Base-by-base conservation (phyloP, 2,329 filamentous ascomycete genomes). In the Emergomyces pasteurianus region DNA sequence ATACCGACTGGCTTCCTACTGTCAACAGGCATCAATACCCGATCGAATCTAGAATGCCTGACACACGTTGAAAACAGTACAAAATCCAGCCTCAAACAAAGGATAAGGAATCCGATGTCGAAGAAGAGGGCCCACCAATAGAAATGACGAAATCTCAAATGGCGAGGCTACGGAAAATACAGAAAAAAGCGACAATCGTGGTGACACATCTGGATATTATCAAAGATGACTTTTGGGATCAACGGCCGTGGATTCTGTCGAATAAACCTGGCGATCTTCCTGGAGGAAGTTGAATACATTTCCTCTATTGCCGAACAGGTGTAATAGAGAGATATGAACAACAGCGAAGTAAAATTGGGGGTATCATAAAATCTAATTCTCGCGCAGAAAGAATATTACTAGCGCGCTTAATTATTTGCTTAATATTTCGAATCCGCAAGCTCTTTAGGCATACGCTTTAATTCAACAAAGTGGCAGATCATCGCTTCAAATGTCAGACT, bases 131-230 rank as follows among this genome's bases (percentile, higher is more conserved):
- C 34, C 63, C 66, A 65, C 80, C 83, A 21, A 66, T 77, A 26
- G 76, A 81, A 50, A 79, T 86, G 64, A 91, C 88, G 50, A 92
- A 87, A 70, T 88, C 87, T n/a, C 90, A 95, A 69, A 77, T 81
- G 23, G 90, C 96, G 61, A 95, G 88, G 67, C 86, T 95, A 64
- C 86, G 81, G 71, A 97, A 96, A 78, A 81, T 85, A 64, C 83
- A 88, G 59, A 81, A 83, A 62, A 96, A 96, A 73, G 92, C 91
- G 0, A 82, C 82, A 58, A 86, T 99, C 53, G 83, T 89, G 42
- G 81, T 95, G 43, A 86, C 92, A 70, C 91, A 97, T 77, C 76
- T 94, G 62, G 94, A 99, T 75, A 89, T 99, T 68, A 97, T 99
- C 75, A 91, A 88, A 68, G 90, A 97, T 73, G 88, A 90, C 3